Evolutionary conservation across 176 grass and related monocot genomes (phyloP), one percentile per base, ranked within the genome.

Genomic region (Oryza glaberrima): DNA sequence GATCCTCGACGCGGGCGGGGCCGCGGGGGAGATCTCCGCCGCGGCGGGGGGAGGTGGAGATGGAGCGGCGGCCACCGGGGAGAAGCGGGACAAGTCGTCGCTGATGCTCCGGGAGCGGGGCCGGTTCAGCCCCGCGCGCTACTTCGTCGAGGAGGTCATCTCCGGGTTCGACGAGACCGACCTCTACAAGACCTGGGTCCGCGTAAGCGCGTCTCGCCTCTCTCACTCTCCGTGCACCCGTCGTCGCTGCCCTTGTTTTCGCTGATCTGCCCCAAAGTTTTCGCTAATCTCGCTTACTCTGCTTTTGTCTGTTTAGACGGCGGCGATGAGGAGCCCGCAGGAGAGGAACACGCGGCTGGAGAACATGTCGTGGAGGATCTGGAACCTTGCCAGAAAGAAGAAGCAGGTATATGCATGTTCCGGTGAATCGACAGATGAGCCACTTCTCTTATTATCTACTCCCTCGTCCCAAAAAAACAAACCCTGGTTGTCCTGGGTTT

Each of bases 311-410:
- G 32, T 68, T 43, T 58, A 92, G 90, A 80, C 87, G 20, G 79
- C 86, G 74, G 94, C 91, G 23, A 91, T 86, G 77, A 86, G 91
- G 69, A 91, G 90, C 84, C 88, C 86, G 15, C 91, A 83, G 30
- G 89, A 96, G 70, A 69, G 94, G 49, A 91, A 88, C 68, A 89
- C 91, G 14, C 69, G 94, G 64, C 84, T 96, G 75, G 94, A 96
- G 89, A 96, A 96, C 85, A 93, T 93, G 91, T 96, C 91, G 52
- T 96, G 91, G 91, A 77, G 94, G 86, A 93, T 96, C 69, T 96
- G 94, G 94, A 92, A 96, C 82, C 94, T 96, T 44, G 84, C 91
- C 67, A 89, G 94, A 70, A 96, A 91, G 88, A 93, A 96, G 89
- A 96, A 93, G 73, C 89, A 93, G 94, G 94, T 96, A 72, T 56